phyloP scores from a whole-genome alignment of 495 filamentous ascomycete genomes.

The Aspergillus sclerotiicarbonarius region DNA sequence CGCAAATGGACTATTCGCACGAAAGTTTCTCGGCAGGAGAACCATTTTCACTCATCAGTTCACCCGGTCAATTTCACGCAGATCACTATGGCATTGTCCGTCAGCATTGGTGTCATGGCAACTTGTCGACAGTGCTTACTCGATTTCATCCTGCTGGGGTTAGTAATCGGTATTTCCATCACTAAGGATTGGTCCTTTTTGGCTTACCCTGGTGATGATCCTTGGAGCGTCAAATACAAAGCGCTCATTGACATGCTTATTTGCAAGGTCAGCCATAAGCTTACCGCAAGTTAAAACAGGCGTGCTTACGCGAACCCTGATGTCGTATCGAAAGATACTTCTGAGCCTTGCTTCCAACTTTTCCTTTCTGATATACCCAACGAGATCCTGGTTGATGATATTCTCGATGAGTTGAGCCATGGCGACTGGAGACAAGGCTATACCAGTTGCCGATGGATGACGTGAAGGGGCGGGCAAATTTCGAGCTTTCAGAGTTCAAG shows the following conservation, averaged over 20 bases:
- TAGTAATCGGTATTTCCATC: not conserved
- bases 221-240: slow-evolving; percentile 19
- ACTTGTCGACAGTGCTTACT: slow-evolving; percentile 6
- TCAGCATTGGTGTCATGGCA: not conserved
- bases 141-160: slow-evolving; percentile 8
- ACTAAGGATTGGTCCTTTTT: not conserved
- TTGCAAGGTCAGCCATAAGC: not conserved
- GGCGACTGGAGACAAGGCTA: not conserved
- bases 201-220: slow-evolving; percentile 8
- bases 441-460: not conserved
- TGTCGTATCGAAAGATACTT: slow-evolving; percentile 4
- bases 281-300: not conserved
- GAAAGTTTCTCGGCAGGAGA: no score
- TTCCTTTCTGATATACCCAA: slow-evolving; percentile 15
- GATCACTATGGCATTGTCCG: slow-evolving; percentile 7
- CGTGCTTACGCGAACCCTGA: slow-evolving; percentile 13
- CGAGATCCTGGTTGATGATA: slow-evolving; percentile 1
- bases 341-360: slow-evolving; percentile 9
- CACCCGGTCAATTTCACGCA: slow-evolving; percentile 11
- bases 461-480: no score
- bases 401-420: slow-evolving; percentile 5
- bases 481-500: not conserved
- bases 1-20: no score
- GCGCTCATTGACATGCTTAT: slow-evolving; percentile 13
- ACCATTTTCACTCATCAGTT: not conserved